These are phyloP conservation scores for Alternaria incomplexa DNA, from an alignment of 2,329 filamentous ascomycete species.

Conservation along the genomic window DNA sequence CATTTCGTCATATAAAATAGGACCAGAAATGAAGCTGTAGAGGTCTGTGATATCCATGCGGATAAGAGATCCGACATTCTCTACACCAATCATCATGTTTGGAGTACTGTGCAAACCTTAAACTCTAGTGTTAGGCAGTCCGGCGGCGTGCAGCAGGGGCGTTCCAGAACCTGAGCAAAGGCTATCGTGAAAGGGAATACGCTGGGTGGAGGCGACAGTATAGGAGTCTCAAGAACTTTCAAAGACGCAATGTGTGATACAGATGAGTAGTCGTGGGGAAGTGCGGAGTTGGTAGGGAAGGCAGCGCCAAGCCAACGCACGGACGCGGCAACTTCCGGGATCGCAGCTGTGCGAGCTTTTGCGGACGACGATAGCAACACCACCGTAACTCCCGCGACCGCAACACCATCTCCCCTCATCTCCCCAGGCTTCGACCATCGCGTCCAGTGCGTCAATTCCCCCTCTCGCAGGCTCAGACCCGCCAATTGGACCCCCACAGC, in stretches of 20 bases:
- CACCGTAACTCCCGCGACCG: constrained; percentile 31
- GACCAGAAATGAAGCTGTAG: background rate
- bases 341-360: constrained; percentile 37
- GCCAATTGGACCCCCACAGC: constrained; percentile 36
- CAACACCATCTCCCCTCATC: constrained; percentile 46
- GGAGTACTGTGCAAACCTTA: background rate
- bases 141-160: background rate
- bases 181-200: background rate
- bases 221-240: background rate
- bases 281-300: background rate
- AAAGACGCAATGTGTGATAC: background rate
- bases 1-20: background rate
- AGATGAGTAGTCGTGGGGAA: background rate
- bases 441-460: constrained; percentile 40
- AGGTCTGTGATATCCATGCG: background rate
- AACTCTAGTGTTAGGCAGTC: background rate
- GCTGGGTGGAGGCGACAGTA: background rate
- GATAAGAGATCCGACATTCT: background rate
- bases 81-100: background rate
- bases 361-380: constrained; percentile 32
- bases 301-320: constrained; percentile 23
- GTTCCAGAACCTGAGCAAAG: background rate
- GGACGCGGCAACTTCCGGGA: constrained; percentile 31
- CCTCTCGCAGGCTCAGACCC: constrained; percentile 13
- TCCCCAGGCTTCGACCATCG: constrained; percentile 34